phyloP scores from a whole-genome alignment of 306 rosid species.

The Vigna angularis region DNA sequence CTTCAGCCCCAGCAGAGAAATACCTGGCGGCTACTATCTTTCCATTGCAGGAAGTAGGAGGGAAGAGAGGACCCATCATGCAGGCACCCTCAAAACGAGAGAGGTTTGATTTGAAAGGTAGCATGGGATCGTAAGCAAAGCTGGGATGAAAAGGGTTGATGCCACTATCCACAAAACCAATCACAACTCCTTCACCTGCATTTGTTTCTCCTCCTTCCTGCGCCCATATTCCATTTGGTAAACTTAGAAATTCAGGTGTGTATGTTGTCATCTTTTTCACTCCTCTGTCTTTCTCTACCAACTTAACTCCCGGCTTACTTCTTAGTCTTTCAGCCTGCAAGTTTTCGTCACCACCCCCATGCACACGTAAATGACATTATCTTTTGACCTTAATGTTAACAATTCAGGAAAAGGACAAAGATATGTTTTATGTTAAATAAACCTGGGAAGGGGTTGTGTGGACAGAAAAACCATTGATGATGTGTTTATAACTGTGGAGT shows the following conservation, averaged over 20 bases:
- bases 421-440: no score
- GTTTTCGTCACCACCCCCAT: not conserved
- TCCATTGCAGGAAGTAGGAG: conserved; percentile 66
- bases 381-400: no score
- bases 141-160: conserved; percentile 81
- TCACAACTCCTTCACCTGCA: conserved; percentile 78
- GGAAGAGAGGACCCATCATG: conserved; percentile 69
- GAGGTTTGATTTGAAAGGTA: conserved; percentile 53
- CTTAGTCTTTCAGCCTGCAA: conserved; percentile 49
- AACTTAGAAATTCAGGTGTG: conserved; percentile 48
- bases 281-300: conserved; percentile 52
- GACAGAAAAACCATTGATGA: conserved; percentile 77
- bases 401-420: no score
- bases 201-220: conserved; percentile 52
- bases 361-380: not conserved
- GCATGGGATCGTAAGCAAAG: conserved; percentile 57
- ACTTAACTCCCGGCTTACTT: conserved; percentile 46
- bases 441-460: conserved; percentile 86
- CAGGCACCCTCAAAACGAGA: conserved; percentile 63
- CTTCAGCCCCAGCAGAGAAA: conserved; percentile 85
- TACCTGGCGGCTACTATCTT: conserved; percentile 76
- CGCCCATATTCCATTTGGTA: conserved; percentile 56
- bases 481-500: conserved; percentile 77
- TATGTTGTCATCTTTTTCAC: conserved; percentile 48
- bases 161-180: conserved; percentile 86